phyloP scores from a whole-genome alignment of 768 basidiomycete species.

The Lanmaoa pseudosensibilis region DNA sequence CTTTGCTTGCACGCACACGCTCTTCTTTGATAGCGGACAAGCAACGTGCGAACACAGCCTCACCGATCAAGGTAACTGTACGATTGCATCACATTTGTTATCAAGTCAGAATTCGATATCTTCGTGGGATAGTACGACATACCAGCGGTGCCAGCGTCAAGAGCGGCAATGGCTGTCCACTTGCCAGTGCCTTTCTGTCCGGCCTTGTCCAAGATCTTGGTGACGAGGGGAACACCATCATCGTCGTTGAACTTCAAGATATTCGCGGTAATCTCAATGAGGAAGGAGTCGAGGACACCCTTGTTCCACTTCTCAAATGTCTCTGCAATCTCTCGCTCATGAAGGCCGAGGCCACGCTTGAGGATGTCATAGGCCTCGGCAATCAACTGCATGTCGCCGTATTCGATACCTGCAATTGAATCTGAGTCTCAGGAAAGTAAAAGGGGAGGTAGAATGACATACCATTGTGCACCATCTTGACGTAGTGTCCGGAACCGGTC shows the following conservation, averaged over 20 bases:
- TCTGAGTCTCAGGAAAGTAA: constrained; percentile 5
- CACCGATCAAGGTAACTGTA: constrained; percentile 95
- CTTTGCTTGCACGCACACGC: constrained; percentile 89
- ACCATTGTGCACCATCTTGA: constrained; percentile 99
- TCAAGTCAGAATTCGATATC: constrained; percentile 1
- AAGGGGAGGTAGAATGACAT: constrained; percentile 19
- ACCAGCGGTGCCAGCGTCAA: constrained; percentile 90
- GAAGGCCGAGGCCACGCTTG: constrained; percentile 88
- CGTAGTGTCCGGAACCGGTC: constrained; percentile 94
- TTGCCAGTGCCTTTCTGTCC: constrained; percentile 99
- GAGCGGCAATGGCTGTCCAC: constrained; percentile 97
- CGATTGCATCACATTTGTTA: constrained; percentile 10
- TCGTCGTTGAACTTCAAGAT: constrained; percentile 97
- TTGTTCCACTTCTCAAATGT: constrained; percentile 97
- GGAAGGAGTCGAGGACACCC: constrained; percentile 99
- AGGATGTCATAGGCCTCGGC: constrained; percentile 99
- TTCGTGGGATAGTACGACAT: constrained; percentile 26
- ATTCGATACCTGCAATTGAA: constrained; percentile 81
- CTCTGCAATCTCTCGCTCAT: constrained; percentile 87
- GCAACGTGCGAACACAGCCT: constrained; percentile 99
- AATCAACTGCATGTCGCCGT: constrained; percentile 99
- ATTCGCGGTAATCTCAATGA: constrained; percentile 97
- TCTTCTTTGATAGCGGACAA: constrained; percentile 96
- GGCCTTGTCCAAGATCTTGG: constrained; percentile 93
- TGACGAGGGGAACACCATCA: constrained; percentile 87